These are phyloP conservation scores for Daedaleopsis nitida DNA, from an alignment of 768 basidiomycete species.

Conservation along the genomic window DNA sequence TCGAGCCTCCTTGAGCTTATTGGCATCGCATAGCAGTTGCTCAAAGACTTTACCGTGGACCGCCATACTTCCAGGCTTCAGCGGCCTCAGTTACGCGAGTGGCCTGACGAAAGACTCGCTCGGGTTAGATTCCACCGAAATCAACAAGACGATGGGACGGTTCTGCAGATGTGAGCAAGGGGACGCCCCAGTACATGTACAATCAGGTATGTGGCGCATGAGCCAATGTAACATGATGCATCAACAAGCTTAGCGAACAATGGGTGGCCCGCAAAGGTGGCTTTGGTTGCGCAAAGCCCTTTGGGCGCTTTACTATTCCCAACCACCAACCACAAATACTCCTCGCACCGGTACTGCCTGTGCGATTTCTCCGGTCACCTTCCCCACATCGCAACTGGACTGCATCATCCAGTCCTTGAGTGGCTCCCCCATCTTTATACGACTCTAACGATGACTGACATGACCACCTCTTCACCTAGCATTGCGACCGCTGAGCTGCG, in stretches of 20 bases:
- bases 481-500: slow-evolving; percentile 1
- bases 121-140: too few species aligned
- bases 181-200: not conserved
- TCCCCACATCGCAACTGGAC: too few species aligned
- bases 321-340: slow-evolving; percentile 5
- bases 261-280: slow-evolving; percentile 3
- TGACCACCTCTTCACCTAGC: not conserved
- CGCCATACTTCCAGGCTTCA: too few species aligned
- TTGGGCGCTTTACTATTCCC: slow-evolving; percentile 3
- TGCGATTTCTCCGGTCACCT: not conserved
- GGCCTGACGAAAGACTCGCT: too few species aligned
- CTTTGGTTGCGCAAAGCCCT: slow-evolving; percentile 5
- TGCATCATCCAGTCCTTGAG: not conserved
- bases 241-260: slow-evolving; percentile 1
- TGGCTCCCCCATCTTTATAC: too few species aligned
- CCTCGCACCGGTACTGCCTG: slow-evolving; percentile 1
- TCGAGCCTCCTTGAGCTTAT: too few species aligned
- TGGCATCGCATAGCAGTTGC: too few species aligned
- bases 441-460: not conserved
- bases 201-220: not conserved
- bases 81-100: too few species aligned
- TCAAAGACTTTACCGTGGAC: too few species aligned
- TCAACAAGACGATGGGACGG: too few species aligned
- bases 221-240: not conserved
- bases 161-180: not conserved